Base-by-base conservation (phyloP, 345 rosid species). In the Euphorbia tirucalli region DNA sequence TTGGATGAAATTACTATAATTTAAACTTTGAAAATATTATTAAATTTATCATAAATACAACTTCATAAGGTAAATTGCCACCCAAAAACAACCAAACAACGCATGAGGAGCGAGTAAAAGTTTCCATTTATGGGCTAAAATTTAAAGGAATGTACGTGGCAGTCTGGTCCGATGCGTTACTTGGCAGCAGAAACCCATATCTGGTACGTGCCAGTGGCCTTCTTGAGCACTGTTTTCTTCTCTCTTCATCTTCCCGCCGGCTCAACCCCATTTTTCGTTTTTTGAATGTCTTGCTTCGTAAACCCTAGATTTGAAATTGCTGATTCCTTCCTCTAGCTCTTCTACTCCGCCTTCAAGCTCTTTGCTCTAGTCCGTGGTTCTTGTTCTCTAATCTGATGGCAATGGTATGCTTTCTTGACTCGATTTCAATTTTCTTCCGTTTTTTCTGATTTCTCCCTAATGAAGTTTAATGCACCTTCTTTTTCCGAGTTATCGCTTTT, bases 161-260 rank as follows among this genome's bases (percentile, higher is more conserved):
- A 2, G 0, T 15, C 4, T 15, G 54, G 19, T 48, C 54, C 54
- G 21, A 1, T 48, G 4, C 32, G 15, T 8, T 25, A 8, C 62
- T 27, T 18, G 37, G 37, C 2, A 32, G 2, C 37, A 32, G 37
- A 32, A 32, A 32, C 37, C 37, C 3, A 32, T 32, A 32, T 32
- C 2, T 41, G 44, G 41, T 30, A 39, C 32, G 52, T 64, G 67
- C 49, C 67, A 63, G 30, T 22, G 14, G 19, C 11, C 11, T 7
- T 22, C 50, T 6, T 63, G 30, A 22, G 30, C 67, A 63, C 67
- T 11, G 67, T 41, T 4, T 21, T 41, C 31, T 8, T 64, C 67
- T 49, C 11, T n/a, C n/a, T n/a, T n/a, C 30, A 25, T 44, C 68
- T 65, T 65, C 68, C 35, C 68, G 68, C 54, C 68, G 35, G 18